Percentiles rank a stretch among this genome's conserved stretches.
Conservation (phyloP, 2,329 filamentous ascomycete species). For the Colletotrichum trifolii region DNA sequence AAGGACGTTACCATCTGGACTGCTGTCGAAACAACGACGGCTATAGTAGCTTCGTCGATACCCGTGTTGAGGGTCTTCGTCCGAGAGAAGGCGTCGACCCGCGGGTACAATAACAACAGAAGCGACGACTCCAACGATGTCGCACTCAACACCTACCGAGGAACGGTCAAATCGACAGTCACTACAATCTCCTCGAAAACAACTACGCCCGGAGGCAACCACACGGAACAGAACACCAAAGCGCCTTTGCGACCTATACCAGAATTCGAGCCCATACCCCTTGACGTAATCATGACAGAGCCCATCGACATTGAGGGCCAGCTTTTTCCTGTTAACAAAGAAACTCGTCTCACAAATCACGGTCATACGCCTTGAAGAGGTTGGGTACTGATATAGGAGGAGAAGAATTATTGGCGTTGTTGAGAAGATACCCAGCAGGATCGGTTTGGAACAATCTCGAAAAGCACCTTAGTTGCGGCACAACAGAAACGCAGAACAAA, state of each 20-base stretch:
- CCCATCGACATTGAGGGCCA: background rate
- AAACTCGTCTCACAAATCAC: background rate
- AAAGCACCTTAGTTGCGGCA: too few species aligned
- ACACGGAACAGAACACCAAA: background rate
- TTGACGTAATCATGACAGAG: background rate
- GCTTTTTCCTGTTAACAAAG: background rate
- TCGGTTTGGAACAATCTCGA: too few species aligned
- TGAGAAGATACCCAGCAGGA: too few species aligned
- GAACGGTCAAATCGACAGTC: background rate
- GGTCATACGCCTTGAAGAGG: too few species aligned
- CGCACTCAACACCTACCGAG: conserved; percentile 20
- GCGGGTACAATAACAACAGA: conserved; percentile 13
- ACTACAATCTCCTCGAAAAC: background rate
- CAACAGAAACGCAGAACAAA: background rate
- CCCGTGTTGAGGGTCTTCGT: conserved; percentile 47
- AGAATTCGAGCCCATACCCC: background rate
- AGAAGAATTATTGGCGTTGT: too few species aligned
- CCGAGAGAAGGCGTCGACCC: conserved; percentile 31
- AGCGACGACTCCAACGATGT: conserved; percentile 12
- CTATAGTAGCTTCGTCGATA: conserved; percentile 46
- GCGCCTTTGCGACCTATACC: too few species aligned
- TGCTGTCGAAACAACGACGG: conserved; percentile 41
- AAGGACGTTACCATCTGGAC: conserved; percentile 43
- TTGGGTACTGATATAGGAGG: too few species aligned
- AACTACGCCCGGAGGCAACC: background rate